Percentiles rank a stretch among this genome's conserved stretches.
Evolutionary conservation across 139 green algal genomes (phyloP).

Genomic region (Chlorella sp.): DNA sequence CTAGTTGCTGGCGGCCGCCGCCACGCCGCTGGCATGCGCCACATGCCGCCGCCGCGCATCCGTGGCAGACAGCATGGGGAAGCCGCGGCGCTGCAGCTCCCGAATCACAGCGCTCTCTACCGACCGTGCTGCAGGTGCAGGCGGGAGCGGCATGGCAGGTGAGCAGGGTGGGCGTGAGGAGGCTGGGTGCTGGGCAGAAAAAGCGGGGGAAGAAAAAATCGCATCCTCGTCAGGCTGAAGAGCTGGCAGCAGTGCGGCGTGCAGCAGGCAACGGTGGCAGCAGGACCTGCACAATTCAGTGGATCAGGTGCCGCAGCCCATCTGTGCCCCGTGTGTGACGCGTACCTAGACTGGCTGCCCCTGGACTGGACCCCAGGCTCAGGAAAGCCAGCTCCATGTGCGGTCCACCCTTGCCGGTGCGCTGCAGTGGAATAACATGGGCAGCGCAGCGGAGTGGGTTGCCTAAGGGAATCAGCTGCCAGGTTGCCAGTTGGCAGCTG

Average conservation of each 20-base stretch:
- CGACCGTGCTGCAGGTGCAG: constrained; percentile 11
- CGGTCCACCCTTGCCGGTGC: constrained; percentile 28
- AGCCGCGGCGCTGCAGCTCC: constrained; percentile 37
- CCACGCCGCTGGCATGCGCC: background rate
- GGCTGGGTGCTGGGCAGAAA: background rate
- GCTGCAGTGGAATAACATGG: background rate
- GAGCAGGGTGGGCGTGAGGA: too few species aligned
- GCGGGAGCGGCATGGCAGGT: background rate
- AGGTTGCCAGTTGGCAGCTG: background rate
- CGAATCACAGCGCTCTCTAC: constrained; percentile 50
- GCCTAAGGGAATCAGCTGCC: background rate
- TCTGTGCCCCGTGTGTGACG: too few species aligned
- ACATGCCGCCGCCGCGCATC: constrained; percentile 35
- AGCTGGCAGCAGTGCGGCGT: background rate
- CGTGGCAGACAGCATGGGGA: constrained; percentile 40
- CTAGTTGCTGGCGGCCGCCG: too few species aligned
- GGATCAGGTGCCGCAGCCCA: background rate
- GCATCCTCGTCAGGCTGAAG: background rate
- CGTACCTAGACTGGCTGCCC: constrained; percentile 1
- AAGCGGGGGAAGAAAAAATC: background rate
- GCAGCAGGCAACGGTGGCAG: background rate
- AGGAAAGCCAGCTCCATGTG: constrained; percentile 54
- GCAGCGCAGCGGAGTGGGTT: background rate
- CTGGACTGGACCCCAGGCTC: constrained; percentile 40
- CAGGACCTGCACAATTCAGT: background rate